Base-by-base conservation (phyloP, 495 filamentous ascomycete genomes). In the Sordaria brevicollis region DNA sequence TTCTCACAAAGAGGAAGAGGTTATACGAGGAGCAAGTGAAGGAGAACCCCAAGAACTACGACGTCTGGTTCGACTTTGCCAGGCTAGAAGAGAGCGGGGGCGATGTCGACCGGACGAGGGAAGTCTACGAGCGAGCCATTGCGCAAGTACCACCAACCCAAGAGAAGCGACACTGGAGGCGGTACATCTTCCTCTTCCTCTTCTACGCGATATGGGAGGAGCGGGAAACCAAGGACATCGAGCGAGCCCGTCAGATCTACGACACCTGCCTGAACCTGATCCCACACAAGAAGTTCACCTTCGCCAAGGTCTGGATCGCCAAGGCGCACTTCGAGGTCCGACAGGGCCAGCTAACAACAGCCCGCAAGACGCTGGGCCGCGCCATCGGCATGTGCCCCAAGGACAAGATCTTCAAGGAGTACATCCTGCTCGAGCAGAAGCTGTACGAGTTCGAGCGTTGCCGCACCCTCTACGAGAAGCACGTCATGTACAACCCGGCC, bases 181-280 rank as follows among this genome's bases (percentile, higher is more conserved):
- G 95, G 31, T 99, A 99, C 77, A 96, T 99, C 71, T 99, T 97
- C 79, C 86, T 99, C 4, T 99, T 94, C 91, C 88, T 97, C 62
- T 97, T 97, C 82, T 99, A 99, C 80, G 95, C 96, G 1, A 80
- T 97, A 19, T 98, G 90, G 88, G 94, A 97, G 78, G 95, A 98
- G 76, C 88, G 90, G 84, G 90, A 93, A 68, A 87, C 87, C 31
- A 90, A 90, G 72, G 93, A 98, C 74, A 77, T 88, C 38, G 86
- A 90, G 25, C 89, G 96, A 38, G 93, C 94, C 8, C 87, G 92
- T 35, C 91, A 97, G 75, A 92, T 99, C 73, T 98, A 97, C 81
- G 85, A 91, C 69, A 91, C 94, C 72, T 96, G 92, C 71, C 81
- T 98, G 38, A 90, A 89, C 74, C 81, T 97, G 31, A 90, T 98